These are phyloP conservation scores for Saccharomycopsis lassenensis DNA, from an alignment of 805 yeast genomes.

Conservation along the genomic window DNA sequence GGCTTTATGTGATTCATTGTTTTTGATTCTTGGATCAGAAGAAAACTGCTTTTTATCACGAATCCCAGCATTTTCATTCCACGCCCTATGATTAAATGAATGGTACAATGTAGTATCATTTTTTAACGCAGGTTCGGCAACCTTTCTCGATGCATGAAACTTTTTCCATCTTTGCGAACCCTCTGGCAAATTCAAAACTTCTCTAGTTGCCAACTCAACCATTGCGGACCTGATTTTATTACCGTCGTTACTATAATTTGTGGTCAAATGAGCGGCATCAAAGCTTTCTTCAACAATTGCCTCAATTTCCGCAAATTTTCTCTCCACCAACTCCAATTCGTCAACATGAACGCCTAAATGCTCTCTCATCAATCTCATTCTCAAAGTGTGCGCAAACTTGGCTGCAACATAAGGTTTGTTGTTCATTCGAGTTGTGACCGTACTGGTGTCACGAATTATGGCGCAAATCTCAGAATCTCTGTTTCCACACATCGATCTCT, in stretches of 20 bases:
- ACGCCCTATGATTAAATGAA: slow-evolving; percentile 83
- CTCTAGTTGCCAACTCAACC: slow-evolving; percentile 67
- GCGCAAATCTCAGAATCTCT: slow-evolving; percentile 95
- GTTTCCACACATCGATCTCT: slow-evolving; percentile 87
- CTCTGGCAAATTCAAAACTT: slow-evolving; percentile 38
- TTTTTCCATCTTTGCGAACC: slow-evolving; percentile 41
- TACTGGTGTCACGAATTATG: slow-evolving; percentile 71
- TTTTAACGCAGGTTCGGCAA: slow-evolving; percentile 19
- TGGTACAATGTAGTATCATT: slow-evolving; percentile 22
- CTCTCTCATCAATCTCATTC: slow-evolving; percentile 92
- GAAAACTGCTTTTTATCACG: slow-evolving; percentile 75
- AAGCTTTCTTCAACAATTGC: slow-evolving; percentile 23
- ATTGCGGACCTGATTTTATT: slow-evolving; percentile 42
- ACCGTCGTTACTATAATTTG: slow-evolving; percentile 27
- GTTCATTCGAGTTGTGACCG: slow-evolving; percentile 58
- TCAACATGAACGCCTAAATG: slow-evolving; percentile 94
- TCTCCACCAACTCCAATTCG: slow-evolving; percentile 67
- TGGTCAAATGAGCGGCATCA: slow-evolving; percentile 30
- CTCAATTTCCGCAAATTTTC: slow-evolving; percentile 43
- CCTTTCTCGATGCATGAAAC: slow-evolving; percentile 9
- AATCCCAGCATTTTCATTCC: slow-evolving; percentile 76
- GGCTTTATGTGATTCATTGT: slow-evolving; percentile 47
- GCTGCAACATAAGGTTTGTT: slow-evolving; percentile 76
- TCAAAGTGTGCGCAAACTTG: slow-evolving; percentile 76
- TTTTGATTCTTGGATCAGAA: slow-evolving; percentile 69